A percentile compares a stretch with the other conserved stretches of the same genome.
phyloP scores from a whole-genome alignment of 2,329 filamentous ascomycete species.

The Colletotrichum tropicicola region DNA sequence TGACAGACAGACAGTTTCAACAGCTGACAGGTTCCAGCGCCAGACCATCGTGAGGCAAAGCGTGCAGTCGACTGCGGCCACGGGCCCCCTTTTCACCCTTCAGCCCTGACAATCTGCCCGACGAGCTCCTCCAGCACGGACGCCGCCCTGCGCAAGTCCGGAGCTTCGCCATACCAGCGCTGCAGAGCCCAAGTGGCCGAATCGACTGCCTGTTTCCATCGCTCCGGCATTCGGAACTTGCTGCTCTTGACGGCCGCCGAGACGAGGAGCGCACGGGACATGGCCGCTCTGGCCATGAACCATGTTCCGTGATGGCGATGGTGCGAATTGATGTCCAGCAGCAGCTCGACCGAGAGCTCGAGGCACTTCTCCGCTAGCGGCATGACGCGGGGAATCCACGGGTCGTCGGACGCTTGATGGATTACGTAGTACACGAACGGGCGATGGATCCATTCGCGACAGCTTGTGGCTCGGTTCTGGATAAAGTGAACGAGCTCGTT shows the following conservation, averaged over 20 bases:
- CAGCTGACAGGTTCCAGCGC: not conserved
- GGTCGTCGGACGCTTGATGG: slow-evolving; percentile 31
- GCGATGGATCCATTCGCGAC: slow-evolving; percentile 38
- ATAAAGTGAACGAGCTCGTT: slow-evolving; percentile 35
- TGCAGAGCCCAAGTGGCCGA: slow-evolving; percentile 29
- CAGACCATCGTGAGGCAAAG: not conserved
- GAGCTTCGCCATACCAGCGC: slow-evolving; percentile 35
- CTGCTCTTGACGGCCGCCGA: slow-evolving; percentile 35
- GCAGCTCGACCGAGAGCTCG: slow-evolving; percentile 33
- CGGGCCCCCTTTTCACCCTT: slow-evolving; percentile 13
- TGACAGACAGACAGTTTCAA: not conserved
- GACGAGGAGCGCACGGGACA: slow-evolving; percentile 35
- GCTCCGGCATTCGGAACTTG: slow-evolving; percentile 27
- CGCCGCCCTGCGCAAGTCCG: slow-evolving; percentile 26
- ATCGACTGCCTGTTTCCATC: slow-evolving; percentile 34
- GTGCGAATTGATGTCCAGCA: slow-evolving; percentile 33
- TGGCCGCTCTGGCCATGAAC: slow-evolving; percentile 34
- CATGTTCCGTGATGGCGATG: slow-evolving; percentile 44
- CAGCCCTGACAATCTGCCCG: slow-evolving; percentile 16
- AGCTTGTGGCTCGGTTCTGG: slow-evolving; percentile 33
- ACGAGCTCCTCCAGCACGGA: slow-evolving; percentile 19
- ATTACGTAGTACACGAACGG: slow-evolving; percentile 41
- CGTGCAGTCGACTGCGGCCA: not conserved
- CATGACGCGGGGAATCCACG: slow-evolving; percentile 22
- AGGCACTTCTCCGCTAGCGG: slow-evolving; percentile 33